Percentiles rank a stretch among this genome's conserved stretches.
Evolutionary conservation across 2,329 filamentous ascomycete species (phyloP).

Genomic region (Ophiocordyceps unilateralis): DNA sequence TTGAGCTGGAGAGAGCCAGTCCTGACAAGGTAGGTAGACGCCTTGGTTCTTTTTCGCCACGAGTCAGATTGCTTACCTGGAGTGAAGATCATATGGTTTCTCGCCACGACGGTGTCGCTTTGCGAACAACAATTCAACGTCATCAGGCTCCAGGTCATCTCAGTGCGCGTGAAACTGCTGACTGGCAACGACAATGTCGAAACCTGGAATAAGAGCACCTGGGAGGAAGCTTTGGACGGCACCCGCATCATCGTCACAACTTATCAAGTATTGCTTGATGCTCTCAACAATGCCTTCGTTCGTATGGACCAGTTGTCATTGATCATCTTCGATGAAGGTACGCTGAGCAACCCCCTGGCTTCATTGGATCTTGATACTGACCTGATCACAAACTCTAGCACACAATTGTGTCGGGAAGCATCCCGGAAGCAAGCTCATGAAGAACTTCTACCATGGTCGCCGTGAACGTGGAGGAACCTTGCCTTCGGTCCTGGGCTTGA

Average conservation of each 20-base stretch:
- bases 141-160: slow-evolving; percentile 41
- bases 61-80: not conserved
- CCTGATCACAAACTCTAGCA: slow-evolving; percentile 25
- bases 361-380: not conserved
- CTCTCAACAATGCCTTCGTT: slow-evolving; percentile 59
- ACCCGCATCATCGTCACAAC: slow-evolving; percentile 64
- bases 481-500: slow-evolving; percentile 61
- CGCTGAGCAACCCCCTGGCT: slow-evolving; percentile 2
- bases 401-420: slow-evolving; percentile 55
- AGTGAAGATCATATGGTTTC: slow-evolving; percentile 49
- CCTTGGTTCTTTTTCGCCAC: not conserved
- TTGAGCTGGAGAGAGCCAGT: slow-evolving; percentile 39
- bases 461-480: slow-evolving; percentile 19
- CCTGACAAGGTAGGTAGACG: slow-evolving; percentile 32
- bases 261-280: slow-evolving; percentile 56
- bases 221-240: slow-evolving; percentile 48
- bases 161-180: slow-evolving; percentile 42
- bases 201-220: slow-evolving; percentile 51
- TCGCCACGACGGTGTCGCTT: slow-evolving; percentile 51
- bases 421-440: slow-evolving; percentile 56
- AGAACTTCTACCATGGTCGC: slow-evolving; percentile 44
- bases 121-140: slow-evolving; percentile 48
- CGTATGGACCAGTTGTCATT: slow-evolving; percentile 44
- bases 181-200: slow-evolving; percentile 54
- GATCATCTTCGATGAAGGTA: slow-evolving; percentile 72